These are phyloP conservation scores for Sarocladium oryzae DNA, from an alignment of 2,329 filamentous ascomycete species.

Conservation along the genomic window DNA sequence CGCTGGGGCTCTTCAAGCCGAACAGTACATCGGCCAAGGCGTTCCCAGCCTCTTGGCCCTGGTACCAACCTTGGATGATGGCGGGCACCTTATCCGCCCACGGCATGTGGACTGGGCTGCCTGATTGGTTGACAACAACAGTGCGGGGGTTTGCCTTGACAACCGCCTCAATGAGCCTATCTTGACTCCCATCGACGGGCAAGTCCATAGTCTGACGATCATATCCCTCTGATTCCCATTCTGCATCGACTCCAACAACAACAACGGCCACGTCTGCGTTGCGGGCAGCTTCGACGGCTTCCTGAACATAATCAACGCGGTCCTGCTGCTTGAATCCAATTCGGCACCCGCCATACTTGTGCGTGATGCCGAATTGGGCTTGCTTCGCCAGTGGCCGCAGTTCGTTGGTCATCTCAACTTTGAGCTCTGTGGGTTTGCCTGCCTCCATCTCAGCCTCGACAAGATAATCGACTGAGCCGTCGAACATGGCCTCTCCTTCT, in stretches of 20 bases:
- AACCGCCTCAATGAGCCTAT: slow-evolving; percentile 57
- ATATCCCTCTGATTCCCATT: slow-evolving; percentile 72
- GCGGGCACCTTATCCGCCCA: slow-evolving; percentile 60
- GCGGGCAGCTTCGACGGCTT: slow-evolving; percentile 56
- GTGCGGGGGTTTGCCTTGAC: slow-evolving; percentile 57
- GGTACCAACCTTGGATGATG: slow-evolving; percentile 67
- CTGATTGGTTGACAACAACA: slow-evolving; percentile 63
- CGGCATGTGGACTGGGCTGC: slow-evolving; percentile 63
- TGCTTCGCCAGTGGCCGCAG: slow-evolving; percentile 56
- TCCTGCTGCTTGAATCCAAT: slow-evolving; percentile 66
- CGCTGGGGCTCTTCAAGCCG: slow-evolving; percentile 50
- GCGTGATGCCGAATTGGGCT: slow-evolving; percentile 47
- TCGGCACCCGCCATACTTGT: slow-evolving; percentile 65
- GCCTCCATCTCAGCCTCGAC: slow-evolving; percentile 54
- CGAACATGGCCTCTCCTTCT: slow-evolving; percentile 65
- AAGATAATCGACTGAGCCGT: slow-evolving; percentile 58
- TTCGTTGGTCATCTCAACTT: slow-evolving; percentile 52
- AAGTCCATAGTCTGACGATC: slow-evolving; percentile 68
- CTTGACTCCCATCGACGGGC: slow-evolving; percentile 45
- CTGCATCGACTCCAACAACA: slow-evolving; percentile 62
- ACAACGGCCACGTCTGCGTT: slow-evolving; percentile 61
- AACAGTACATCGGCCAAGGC: slow-evolving; percentile 60
- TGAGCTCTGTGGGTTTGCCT: slow-evolving; percentile 52
- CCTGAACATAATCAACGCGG: slow-evolving; percentile 52
- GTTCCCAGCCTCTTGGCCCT: slow-evolving; percentile 62